A percentile compares a stretch with the other conserved stretches of the same genome.
These are phyloP conservation scores for Malus asiatica DNA, from an alignment of 306 rosid species.

Conservation along the genomic window DNA sequence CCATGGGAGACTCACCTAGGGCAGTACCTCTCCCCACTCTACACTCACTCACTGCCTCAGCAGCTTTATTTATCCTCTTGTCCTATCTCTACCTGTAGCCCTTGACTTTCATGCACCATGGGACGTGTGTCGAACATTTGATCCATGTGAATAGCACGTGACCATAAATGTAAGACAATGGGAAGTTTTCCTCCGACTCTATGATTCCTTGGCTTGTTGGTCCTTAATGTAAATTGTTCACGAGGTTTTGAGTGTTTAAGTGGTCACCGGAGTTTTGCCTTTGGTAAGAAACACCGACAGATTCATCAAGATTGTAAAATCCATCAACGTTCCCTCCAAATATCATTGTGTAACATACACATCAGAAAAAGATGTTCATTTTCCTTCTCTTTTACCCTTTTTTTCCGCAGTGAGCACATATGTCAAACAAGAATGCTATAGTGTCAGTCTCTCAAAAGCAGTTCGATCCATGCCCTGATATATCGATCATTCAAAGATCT, in stretches of 20 bases:
- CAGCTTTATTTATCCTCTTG: conserved; percentile 18
- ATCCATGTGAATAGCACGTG: neutral
- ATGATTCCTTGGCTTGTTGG: conserved; percentile 12
- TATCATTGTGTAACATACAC: conserved; percentile 20
- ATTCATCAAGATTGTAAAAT: conserved; percentile 44
- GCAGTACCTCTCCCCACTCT: conserved; percentile 16
- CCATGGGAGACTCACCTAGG: conserved; percentile 77
- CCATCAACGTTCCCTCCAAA: conserved; percentile 26
- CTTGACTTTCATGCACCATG: neutral
- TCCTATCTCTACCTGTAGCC: conserved; percentile 26
- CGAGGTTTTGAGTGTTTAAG: conserved; percentile 19
- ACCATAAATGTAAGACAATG: neutral
- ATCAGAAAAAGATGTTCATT: neutral
- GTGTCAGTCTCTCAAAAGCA: too few relatives aligned
- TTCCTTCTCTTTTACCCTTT: neutral
- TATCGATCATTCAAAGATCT: too few relatives aligned
- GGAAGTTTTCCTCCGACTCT: neutral
- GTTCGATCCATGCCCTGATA: too few relatives aligned
- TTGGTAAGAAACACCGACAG: conserved; percentile 40
- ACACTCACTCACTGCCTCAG: neutral
- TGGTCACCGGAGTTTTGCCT: conserved; percentile 37
- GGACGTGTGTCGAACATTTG: neutral
- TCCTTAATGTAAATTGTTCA: conserved; percentile 36
- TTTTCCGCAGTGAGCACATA: neutral
- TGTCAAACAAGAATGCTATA: neutral